Conservation (phyloP, 345 rosid species). For the Chamaenerion angustifolium region DNA sequence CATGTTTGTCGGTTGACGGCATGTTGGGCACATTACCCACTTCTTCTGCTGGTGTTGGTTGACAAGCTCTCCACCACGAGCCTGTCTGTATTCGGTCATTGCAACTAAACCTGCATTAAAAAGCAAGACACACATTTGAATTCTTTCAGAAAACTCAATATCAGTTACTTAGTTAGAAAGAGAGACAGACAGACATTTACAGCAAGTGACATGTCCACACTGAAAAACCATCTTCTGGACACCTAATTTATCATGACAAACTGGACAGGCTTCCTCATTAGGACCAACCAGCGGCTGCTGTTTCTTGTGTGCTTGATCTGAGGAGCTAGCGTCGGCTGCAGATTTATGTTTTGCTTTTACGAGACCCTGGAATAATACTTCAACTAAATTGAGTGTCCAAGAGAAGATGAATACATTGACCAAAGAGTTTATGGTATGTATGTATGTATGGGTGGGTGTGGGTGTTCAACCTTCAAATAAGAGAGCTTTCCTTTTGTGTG, state of each 20-base stretch:
- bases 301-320: constrained; percentile 25
- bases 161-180: neutral
- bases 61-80: constrained; percentile 21
- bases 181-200: constrained; percentile 50
- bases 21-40: constrained; percentile 93
- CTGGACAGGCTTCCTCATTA: constrained; percentile 68
- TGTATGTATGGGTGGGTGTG: too few species aligned
- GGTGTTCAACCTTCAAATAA: constrained; percentile 64
- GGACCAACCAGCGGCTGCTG: constrained; percentile 15
- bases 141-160: neutral
- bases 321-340: constrained; percentile 25
- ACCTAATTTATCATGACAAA: constrained; percentile 70
- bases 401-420: neutral
- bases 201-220: constrained; percentile 84
- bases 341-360: constrained; percentile 45
- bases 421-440: too few species aligned
- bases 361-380: constrained; percentile 44
- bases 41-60: constrained; percentile 11
- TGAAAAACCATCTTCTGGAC: constrained; percentile 91
- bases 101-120: constrained; percentile 50
- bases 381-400: neutral
- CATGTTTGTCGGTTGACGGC: constrained; percentile 82
- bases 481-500: constrained; percentile 75
- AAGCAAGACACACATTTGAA: constrained; percentile 4
- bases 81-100: constrained; percentile 50